Evolutionary conservation across 768 basidiomycete species (phyloP), one percentile per base, ranked within the genome.

Genomic region (Dendrothele bispora): DNA sequence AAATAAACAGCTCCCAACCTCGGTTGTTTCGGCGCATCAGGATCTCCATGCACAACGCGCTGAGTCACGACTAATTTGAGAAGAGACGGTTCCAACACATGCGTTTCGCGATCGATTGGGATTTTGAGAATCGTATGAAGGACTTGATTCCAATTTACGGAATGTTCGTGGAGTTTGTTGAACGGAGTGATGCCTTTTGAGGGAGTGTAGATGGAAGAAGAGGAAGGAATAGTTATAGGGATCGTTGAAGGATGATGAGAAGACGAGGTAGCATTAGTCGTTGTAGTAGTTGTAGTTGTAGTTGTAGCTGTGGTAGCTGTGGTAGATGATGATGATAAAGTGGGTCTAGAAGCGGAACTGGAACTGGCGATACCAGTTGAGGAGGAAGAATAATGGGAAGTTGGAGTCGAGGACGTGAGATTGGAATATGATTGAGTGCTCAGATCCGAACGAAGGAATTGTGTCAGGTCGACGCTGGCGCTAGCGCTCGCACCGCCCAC

Each of bases 1-100:
- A 91, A 72, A 54, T 79, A 73, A 6, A 90, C 73, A 5, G 72
- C 73, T 3, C 88, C 89, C 2, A 89, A 71, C 6, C 79, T 75
- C 3, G 82, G 80, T 46, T 84, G 80, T 14, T 71, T 72, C 2
- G 82, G 78, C 6, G 75, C 66, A 43, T 77, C 67, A 5, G 77
- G 73, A 54, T 84, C 86, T 35, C 77, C 77, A 1, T 71, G 68
- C 32, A 79, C 68, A 26, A 84, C 76, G n/a, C 79, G 77, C 67
- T 87, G 72, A 53, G 83, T 75, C 27, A 89, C 77, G 21, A 80
- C 73, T 3, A 91, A 71, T 63, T 84, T 88, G 49, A 88, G 74
- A 10, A 79, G 78, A 57, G 73, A 79, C n/a, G 76, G 74, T 34
- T 77, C 65, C 3, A 91, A 69, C 20, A 80, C 73, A 1, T 65